Evolutionary conservation across 805 yeast genomes (phyloP).

Genomic region (Kodamaea jinghongensis): DNA sequence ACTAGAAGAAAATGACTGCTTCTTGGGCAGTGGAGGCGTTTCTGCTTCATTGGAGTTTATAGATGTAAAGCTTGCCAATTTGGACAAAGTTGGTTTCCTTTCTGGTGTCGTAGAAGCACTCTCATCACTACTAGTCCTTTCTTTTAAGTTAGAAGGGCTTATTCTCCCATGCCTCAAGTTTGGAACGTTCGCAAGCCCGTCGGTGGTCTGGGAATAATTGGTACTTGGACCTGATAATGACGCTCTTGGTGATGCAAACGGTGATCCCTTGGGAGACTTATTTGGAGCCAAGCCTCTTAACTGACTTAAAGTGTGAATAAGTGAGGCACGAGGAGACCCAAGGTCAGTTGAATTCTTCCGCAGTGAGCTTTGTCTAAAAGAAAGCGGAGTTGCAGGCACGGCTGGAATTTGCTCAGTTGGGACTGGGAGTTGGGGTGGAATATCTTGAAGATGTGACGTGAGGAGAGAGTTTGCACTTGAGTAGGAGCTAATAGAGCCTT

Average conservation of each 20-base stretch:
- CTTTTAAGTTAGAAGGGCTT: conserved; percentile 1
- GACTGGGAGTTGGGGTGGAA: conserved; percentile 58
- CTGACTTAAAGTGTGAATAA: conserved; percentile 39
- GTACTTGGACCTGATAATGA: conserved; percentile 21
- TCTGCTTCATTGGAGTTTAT: conserved; percentile 4
- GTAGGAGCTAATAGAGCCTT: conserved; percentile 21
- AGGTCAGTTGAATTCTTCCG: conserved; percentile 36
- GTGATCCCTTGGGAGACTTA: conserved; percentile 37
- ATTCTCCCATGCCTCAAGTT: conserved; percentile 3
- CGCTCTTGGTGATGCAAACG: conserved; percentile 48
- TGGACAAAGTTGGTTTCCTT: conserved; percentile 4
- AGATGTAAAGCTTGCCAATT: conserved; percentile 8
- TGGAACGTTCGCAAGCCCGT: neutral
- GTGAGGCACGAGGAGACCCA: conserved; percentile 39
- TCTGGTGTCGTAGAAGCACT: conserved; percentile 1
- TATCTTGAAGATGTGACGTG: conserved; percentile 32
- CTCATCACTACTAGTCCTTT: neutral
- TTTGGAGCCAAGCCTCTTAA: conserved; percentile 36
- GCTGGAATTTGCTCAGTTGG: conserved; percentile 54
- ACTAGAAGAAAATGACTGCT: conserved; percentile 6
- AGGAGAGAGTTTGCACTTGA: conserved; percentile 25
- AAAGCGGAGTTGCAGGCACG: conserved; percentile 34
- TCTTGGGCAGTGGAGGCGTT: neutral
- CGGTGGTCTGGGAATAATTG: neutral
- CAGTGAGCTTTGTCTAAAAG: conserved; percentile 32